Evolutionary conservation across 2,329 filamentous ascomycete genomes (phyloP), one percentile per base, ranked within the genome.

Genomic region (Exophiala bonariae): DNA sequence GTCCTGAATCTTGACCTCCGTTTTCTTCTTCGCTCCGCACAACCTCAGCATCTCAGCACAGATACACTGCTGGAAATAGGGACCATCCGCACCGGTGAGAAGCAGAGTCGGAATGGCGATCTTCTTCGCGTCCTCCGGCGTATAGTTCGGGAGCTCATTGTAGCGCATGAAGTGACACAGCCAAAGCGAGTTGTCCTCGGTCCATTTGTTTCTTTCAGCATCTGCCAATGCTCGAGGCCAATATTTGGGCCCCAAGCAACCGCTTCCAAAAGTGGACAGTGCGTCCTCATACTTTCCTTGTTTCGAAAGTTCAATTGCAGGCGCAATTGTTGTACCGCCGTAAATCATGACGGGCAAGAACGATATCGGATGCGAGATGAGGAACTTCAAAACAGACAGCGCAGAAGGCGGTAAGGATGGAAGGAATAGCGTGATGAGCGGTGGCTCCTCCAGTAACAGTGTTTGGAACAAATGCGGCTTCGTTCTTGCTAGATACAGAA

Each of bases 181-280:
- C 44, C 45, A 49, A 13, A 32, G 36, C n/a, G 49, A 44, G 31
- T 52, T 52, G 36, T 52, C 44, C 18, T 48, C 41, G 31, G 47
- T 32, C 31, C 42, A 36, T 16, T 41, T 23, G 23, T 28, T 35
- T 14, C 49, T 39, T 17, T 47, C 43, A 31, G 46, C 36, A 33
- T 49, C 34, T 3, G 41, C 33, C 10, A 35, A 17, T 9, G 43
- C 11, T 4, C 42, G 41, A 6, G 46, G 19, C 50, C 46, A 53
- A 28, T 32, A 53, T 22, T 47, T 44, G 7, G 49, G 32, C 1
- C 41, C 46, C 14, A 53, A 34, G 23, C 42, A 41, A 11, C 41
- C 42, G 19, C 30, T 40, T 26, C 41, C 30, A 19, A 53, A 53
- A 11, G 19, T 40, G 1, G 31, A 22, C 4, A 41, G 13, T n/a